Conservation (phyloP, 768 basidiomycete species). For the Suillus brevipes region DNA sequence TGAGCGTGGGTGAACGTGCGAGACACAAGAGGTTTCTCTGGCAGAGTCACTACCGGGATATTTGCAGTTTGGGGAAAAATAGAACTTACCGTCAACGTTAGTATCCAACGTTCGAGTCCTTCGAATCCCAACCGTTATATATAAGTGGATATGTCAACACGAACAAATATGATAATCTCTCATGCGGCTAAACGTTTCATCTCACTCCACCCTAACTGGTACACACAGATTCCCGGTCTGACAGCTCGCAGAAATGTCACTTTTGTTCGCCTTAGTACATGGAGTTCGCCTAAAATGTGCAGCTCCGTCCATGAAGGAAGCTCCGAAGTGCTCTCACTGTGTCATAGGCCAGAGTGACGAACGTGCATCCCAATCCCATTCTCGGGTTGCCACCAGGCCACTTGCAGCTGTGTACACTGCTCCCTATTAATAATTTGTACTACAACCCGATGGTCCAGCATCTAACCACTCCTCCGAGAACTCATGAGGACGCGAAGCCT, state of each 20-base stretch:
- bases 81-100: too few species aligned
- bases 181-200: not conserved
- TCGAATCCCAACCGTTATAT: too few species aligned
- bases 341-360: not conserved
- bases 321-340: not conserved
- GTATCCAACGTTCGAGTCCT: too few species aligned
- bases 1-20: too few species aligned
- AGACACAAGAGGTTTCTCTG: too few species aligned
- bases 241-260: not conserved
- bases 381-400: not conserved
- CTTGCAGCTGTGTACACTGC: not conserved
- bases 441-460: not conserved
- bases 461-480: not conserved
- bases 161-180: not conserved
- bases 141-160: not conserved
- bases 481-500: constrained; percentile 4
- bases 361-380: not conserved
- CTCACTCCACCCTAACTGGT: not conserved
- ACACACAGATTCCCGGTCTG: not conserved
- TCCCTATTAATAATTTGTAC: constrained; percentile 9
- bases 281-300: not conserved
- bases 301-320: not conserved
- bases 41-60: too few species aligned
- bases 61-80: too few species aligned
- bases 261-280: not conserved